phyloP scores from a whole-genome alignment of 2,329 filamentous ascomycete genomes.

The Diplodia scrobiculata region DNA sequence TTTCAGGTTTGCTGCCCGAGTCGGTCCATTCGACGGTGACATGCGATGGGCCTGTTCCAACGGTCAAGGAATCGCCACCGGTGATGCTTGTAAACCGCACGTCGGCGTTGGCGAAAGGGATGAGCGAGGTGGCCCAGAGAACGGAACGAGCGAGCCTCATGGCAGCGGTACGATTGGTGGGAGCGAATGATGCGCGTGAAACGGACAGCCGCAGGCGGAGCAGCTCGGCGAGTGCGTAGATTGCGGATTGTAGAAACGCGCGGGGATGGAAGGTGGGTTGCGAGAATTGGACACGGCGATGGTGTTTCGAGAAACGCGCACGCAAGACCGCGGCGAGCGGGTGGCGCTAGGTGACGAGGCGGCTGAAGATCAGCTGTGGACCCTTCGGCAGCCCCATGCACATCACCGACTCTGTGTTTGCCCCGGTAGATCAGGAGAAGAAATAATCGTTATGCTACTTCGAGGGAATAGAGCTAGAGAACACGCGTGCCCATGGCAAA shows the following conservation, averaged over 20 bases:
- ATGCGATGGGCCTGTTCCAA: constrained; percentile 45
- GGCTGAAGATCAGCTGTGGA: constrained; percentile 8
- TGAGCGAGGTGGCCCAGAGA: constrained; percentile 34
- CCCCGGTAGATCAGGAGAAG: constrained; percentile 21
- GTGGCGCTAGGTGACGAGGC: background rate
- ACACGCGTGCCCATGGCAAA: background rate
- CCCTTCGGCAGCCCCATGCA: constrained; percentile 10
- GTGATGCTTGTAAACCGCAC: constrained; percentile 58
- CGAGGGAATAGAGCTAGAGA: constrained; percentile 4
- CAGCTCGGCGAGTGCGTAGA: background rate
- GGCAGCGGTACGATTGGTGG: background rate
- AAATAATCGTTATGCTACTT: constrained; percentile 1
- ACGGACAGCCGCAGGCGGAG: constrained; percentile 6
- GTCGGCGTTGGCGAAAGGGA: constrained; percentile 53
- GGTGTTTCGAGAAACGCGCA: constrained; percentile 15
- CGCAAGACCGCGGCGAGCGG: background rate
- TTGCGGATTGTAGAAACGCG: background rate
- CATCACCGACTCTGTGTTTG: constrained; percentile 7
- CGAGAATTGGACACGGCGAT: background rate
- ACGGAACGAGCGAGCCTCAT: constrained; percentile 16
- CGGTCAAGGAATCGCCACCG: constrained; percentile 54
- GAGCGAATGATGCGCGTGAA: background rate
- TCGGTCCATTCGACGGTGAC: constrained; percentile 62
- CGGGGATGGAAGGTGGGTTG: background rate
- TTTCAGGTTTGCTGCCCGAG: constrained; percentile 52